Evolutionary conservation across 441 rosid species (phyloP), one percentile per base, ranked within the genome.

Genomic region (Pelargonium fulgidum): DNA sequence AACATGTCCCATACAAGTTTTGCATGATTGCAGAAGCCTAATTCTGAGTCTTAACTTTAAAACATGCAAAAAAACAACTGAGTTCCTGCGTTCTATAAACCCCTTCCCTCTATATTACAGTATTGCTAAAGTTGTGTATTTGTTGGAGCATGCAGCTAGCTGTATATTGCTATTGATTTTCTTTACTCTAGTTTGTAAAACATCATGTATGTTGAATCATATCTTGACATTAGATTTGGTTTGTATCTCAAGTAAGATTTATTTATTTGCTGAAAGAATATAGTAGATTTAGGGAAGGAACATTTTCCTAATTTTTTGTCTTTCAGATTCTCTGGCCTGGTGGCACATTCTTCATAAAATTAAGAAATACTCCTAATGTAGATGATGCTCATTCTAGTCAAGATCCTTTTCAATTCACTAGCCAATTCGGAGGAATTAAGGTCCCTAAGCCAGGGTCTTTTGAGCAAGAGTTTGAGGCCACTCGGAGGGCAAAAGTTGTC

Each of bases 291-390:
- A 29, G 36, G 36, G 36, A 29, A 29, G 36, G 36, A 29, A 2
- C 36, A 29, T 29, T 29, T 48, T 3, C 63, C 64, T 72, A 24
- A 65, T 48, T 52, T 52, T 67, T 45, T 74, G 56, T 14, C 41
- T 73, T 74, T 52, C 81, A 94, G 99, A 59, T 82, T 78, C 88
- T 94, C 16, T 94, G 99, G 99, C 99, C 99, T 3, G 81, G 79
- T 73, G 99, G 97, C 48, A 77, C 75, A 42, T 94, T 94, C 89
- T 91, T 93, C 73, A 81, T 90, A 58, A 85, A 68, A 76, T 47
- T 85, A 41, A 68, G 80, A 68, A 84, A 71, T 68, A 22, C 72
- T 68, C 81, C 68, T 67, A 72, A 77, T 71, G 66, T 17, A 12
- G 84, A 79, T 67, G 76, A 72, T 68, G 68, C 62, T 65, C 82